Evolutionary conservation across 23 red algal genomes (phyloP), one percentile per base, ranked within the genome.

Genomic region (Gracilaria caudata): DNA sequence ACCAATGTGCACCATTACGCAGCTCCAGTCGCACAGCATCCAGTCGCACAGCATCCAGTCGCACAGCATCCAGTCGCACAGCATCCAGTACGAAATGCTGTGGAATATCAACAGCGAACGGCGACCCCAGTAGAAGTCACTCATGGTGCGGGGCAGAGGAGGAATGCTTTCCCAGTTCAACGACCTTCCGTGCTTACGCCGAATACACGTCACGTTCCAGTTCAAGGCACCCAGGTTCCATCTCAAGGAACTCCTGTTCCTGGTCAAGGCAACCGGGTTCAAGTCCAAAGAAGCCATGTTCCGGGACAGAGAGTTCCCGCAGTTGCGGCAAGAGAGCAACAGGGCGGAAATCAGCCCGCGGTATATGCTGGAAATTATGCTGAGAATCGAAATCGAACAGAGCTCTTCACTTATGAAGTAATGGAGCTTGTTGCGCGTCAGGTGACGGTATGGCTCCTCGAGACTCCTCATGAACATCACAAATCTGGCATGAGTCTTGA

Each of bases 381-480:
- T 17, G 74, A 57, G n/a, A 43, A 51, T 79, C 74, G 74, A 57
- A 79, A 56, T 24, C 14, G 34, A 17, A 6, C 28, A 17, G 74
- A 53, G 25, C 21, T 20, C n/a, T 79, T 79, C 32, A 39, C 74
- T 0, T 51, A 37, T 5, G 68, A 51, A 20, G 83, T 87, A 9
- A 35, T 33, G 12, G 60, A 87, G 26, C 51, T 87, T 23, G 83
- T 75, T 26, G 83, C 83, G 10, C 51, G 68, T n/a, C 83, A 87
- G 55, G 68, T 87, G 7, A 87, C 83, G 20, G 83, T 87, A 44
- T 87, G 83, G 68, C 72, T 87, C 16, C 30, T 87, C 21, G 83
- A 87, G 47, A 87, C 83, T 64, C 56, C 83, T 75, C 83, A 87
- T 61, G 83, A 87, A 34, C 36, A 87, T 41, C 45, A 78, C n/a